Percentiles rank a stretch among this genome's conserved stretches.
Conservation (phyloP, 75 land plant genomes). For the Pinus tabuliformis region DNA sequence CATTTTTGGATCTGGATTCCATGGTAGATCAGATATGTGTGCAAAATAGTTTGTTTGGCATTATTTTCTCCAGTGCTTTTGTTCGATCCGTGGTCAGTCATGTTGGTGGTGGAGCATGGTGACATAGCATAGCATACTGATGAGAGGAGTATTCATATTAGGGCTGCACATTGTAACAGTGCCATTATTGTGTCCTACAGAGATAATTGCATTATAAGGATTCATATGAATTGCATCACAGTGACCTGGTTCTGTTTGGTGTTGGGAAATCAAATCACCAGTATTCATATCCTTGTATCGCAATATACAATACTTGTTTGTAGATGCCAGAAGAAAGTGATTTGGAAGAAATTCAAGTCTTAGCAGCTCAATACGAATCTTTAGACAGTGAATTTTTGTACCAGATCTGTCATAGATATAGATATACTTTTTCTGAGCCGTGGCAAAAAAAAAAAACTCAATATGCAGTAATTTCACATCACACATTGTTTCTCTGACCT, state of each 20-base stretch:
- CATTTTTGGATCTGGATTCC: too few species aligned
- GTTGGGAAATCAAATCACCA: constrained; percentile 60
- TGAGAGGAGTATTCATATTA: constrained; percentile 68
- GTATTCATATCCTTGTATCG: constrained; percentile 83
- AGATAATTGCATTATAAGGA: constrained; percentile 84
- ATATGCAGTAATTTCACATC: too few species aligned
- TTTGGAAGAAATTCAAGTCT: constrained; percentile 84
- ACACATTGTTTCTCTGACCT: neutral
- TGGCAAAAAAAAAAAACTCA: constrained; percentile 62
- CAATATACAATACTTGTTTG: constrained; percentile 69
- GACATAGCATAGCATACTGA: constrained; percentile 78
- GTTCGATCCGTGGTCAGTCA: too few species aligned
- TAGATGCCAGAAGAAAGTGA: constrained; percentile 76
- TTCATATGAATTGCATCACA: constrained; percentile 73
- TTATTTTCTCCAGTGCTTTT: too few species aligned
- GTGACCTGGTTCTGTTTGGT: constrained; percentile 61
- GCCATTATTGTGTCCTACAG: constrained; percentile 79
- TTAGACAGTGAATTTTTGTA: constrained; percentile 76
- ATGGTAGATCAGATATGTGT: too few species aligned
- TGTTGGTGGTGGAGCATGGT: constrained; percentile 81
- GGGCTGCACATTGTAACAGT: constrained; percentile 98
- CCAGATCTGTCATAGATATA: constrained; percentile 84
- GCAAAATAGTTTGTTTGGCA: too few species aligned
- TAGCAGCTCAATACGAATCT: constrained; percentile 68
- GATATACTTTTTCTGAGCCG: constrained; percentile 92